phyloP scores from a whole-genome alignment of 257 asterid species.

The Penstemon eatonii region DNA sequence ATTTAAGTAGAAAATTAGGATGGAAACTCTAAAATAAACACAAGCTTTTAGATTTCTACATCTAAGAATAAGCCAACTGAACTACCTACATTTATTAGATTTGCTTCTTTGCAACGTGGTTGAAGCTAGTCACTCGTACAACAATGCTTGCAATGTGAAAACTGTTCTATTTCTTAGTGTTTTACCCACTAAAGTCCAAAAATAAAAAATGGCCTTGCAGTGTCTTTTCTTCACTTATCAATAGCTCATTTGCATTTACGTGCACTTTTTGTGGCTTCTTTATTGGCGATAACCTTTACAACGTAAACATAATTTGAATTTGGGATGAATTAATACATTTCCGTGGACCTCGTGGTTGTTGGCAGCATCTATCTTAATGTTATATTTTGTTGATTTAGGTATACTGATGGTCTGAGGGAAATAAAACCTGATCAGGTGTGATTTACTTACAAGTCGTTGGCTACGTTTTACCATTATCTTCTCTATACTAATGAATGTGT shows the following conservation, averaged over 20 bases:
- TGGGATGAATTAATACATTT: not conserved
- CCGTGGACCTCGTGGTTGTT: not conserved
- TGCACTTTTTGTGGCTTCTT: not conserved
- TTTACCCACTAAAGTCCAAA: no score
- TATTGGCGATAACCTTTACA: slow-evolving; percentile 5
- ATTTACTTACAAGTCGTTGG: slow-evolving; percentile 19
- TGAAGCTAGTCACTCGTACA: not conserved
- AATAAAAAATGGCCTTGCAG: no score
- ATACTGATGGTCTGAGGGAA: slow-evolving; percentile 72
- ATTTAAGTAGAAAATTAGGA: not conserved
- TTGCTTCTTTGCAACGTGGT: not conserved
- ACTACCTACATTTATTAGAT: not conserved
- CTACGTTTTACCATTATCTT: slow-evolving; percentile 6
- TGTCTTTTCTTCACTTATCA: no score
- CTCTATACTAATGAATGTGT: slow-evolving; percentile 23
- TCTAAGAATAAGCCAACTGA: not conserved
- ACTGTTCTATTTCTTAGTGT: no score
- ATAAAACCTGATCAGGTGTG: slow-evolving; percentile 80
- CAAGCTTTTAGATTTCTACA: not conserved
- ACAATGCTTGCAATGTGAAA: not conserved
- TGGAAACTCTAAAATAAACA: no score
- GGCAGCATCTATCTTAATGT: slow-evolving; percentile 12
- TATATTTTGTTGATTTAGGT: slow-evolving; percentile 56
- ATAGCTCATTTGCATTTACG: no score
- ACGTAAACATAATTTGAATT: not conserved